These are phyloP conservation scores for Trypanosoma scelopori DNA, from an alignment of 208 protist genomes.

Conservation along the genomic window DNA sequence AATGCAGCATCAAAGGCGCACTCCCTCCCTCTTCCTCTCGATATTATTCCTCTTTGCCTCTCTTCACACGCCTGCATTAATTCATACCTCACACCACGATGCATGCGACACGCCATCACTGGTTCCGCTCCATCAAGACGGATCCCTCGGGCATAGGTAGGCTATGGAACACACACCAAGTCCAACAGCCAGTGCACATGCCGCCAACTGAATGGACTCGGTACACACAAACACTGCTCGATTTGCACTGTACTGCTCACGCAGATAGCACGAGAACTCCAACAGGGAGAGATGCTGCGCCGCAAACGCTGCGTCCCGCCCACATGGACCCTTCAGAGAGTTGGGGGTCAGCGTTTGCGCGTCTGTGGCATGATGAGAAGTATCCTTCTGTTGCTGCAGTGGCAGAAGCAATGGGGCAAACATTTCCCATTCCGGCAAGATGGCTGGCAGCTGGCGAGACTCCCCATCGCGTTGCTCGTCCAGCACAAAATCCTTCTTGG, in stretches of 20 bases:
- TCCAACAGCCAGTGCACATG: conserved; percentile 61
- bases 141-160: conserved; percentile 12
- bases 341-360: too few relatives aligned
- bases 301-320: neutral
- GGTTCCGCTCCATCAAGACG: neutral
- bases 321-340: neutral
- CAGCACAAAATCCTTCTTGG: conserved; percentile 55
- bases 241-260: conserved; percentile 9
- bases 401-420: conserved; percentile 33
- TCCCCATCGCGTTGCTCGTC: conserved; percentile 67
- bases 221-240: conserved; percentile 55
- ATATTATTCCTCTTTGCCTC: too few relatives aligned
- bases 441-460: conserved; percentile 33
- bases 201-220: conserved; percentile 59
- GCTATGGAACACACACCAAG: conserved; percentile 54
- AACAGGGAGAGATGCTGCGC: conserved; percentile 2
- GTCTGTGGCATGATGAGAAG: too few relatives aligned
- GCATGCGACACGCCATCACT: neutral
- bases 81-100: neutral
- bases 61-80: neutral
- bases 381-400: too few relatives aligned
- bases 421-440: conserved; percentile 36
- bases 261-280: conserved; percentile 21
- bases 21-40: too few relatives aligned
- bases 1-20: too few relatives aligned